Conservation (phyloP, 2,329 filamentous ascomycete genomes). For the Hypoxylon sp. region DNA sequence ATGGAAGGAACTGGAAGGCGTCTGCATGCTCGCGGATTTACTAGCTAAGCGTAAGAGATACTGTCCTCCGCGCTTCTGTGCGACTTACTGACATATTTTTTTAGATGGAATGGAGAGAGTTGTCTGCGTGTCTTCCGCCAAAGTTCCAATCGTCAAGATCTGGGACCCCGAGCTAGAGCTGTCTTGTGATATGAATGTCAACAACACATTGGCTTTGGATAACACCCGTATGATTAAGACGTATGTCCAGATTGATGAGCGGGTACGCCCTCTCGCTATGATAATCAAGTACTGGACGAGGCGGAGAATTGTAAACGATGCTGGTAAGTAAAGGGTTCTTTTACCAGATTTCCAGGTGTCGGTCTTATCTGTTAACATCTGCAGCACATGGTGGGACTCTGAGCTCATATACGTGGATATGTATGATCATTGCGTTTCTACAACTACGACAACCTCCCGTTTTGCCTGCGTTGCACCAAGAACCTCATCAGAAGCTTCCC, state of each 20-base stretch:
- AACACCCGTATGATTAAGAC: slow-evolving; percentile 99
- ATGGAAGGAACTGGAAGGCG: slow-evolving; percentile 87
- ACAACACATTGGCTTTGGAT: slow-evolving; percentile 93
- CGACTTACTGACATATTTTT: slow-evolving; percentile 54
- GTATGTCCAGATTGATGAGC: slow-evolving; percentile 92
- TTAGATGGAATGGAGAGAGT: slow-evolving; percentile 96
- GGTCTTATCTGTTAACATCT: slow-evolving; percentile 12
- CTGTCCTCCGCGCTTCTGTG: slow-evolving; percentile 37
- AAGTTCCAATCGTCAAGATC: slow-evolving; percentile 98
- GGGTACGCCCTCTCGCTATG: slow-evolving; percentile 94
- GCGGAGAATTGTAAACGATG: slow-evolving; percentile 92
- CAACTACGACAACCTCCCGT: slow-evolving; percentile 89
- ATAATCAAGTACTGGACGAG: slow-evolving; percentile 98
- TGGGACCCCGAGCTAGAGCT: slow-evolving; percentile 95
- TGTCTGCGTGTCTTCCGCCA: slow-evolving; percentile 93
- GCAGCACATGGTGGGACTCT: slow-evolving; percentile 91
- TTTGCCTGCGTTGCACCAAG: slow-evolving; percentile 86
- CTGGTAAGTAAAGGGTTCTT: slow-evolving; percentile 74
- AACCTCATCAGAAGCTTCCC: slow-evolving; percentile 72
- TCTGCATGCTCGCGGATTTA: slow-evolving; percentile 90
- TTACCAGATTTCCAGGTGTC: neutral
- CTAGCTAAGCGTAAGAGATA: slow-evolving; percentile 81
- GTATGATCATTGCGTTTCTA: slow-evolving; percentile 95
- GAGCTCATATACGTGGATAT: slow-evolving; percentile 99
- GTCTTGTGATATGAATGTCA: slow-evolving; percentile 98